phyloP scores from a whole-genome alignment of 805 yeast genomes.

The Candida qinlingensis region DNA sequence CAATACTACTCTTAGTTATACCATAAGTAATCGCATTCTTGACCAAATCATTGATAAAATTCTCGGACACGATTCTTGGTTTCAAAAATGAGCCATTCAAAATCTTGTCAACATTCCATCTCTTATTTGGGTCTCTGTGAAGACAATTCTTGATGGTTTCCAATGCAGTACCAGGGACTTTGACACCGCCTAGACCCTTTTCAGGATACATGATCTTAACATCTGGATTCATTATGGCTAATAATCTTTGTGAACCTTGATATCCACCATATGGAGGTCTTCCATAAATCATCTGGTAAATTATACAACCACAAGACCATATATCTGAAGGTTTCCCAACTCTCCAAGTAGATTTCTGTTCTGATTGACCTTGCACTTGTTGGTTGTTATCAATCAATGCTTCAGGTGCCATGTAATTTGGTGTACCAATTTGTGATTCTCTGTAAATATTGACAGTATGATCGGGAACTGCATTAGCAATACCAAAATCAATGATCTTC shows the following conservation, averaged over 20 bases:
- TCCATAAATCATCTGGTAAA: constrained; percentile 94
- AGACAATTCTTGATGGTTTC: constrained; percentile 72
- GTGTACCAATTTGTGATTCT: constrained; percentile 90
- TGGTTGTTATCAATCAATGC: constrained; percentile 62
- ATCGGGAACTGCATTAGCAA: constrained; percentile 90
- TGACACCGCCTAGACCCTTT: constrained; percentile 51
- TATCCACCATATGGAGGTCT: constrained; percentile 82
- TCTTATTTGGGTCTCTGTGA: constrained; percentile 57
- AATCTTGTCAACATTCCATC: constrained; percentile 62
- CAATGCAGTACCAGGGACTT: constrained; percentile 65
- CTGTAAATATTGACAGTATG: constrained; percentile 87
- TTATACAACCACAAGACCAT: constrained; percentile 97
- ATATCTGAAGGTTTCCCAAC: constrained; percentile 95
- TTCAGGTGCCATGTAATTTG: constrained; percentile 98
- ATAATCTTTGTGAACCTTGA: constrained; percentile 68
- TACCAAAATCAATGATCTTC: constrained; percentile 92
- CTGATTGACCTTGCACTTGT: constrained; percentile 10
- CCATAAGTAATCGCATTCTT: constrained; percentile 78
- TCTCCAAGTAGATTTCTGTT: constrained; percentile 43
- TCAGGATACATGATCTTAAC: constrained; percentile 64
- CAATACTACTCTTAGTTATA: constrained; percentile 37
- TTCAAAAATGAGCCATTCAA: constrained; percentile 59
- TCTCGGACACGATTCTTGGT: constrained; percentile 68
- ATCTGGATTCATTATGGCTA: constrained; percentile 84
- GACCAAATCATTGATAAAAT: constrained; percentile 63